These are phyloP conservation scores for Mucor velutinosus DNA, from an alignment of 371 early-diverging fungal species.

Conservation along the genomic window DNA sequence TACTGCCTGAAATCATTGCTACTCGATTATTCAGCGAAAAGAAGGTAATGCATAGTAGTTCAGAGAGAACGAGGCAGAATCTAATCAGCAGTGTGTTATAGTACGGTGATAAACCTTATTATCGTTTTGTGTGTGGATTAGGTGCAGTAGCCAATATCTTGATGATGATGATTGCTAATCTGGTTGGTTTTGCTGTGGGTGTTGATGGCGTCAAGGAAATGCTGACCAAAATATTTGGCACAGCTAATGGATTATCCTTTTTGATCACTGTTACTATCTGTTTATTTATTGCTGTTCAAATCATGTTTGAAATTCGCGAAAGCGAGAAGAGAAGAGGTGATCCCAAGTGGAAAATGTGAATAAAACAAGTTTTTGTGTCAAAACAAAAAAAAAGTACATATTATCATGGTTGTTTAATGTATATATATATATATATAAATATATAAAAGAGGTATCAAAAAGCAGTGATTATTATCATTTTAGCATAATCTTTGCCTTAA, in stretches of 20 bases:
- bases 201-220: slow-evolving; percentile 80
- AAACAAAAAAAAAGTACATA: no score
- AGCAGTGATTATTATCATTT: not conserved
- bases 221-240: slow-evolving; percentile 52
- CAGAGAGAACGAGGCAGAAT: not conserved
- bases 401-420: not conserved
- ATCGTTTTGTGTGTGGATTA: slow-evolving; percentile 78
- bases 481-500: slow-evolving; percentile 56
- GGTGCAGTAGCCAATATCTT: slow-evolving; percentile 87
- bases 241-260: slow-evolving; percentile 48
- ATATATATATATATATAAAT: not conserved
- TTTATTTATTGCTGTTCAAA: slow-evolving; percentile 75
- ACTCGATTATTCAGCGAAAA: slow-evolving; percentile 60
- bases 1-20: slow-evolving; percentile 82
- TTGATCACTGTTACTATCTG: slow-evolving; percentile 52
- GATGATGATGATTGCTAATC: slow-evolving; percentile 92
- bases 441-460: not conserved
- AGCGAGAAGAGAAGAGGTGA: slow-evolving; percentile 64
- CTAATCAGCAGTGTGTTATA: slow-evolving; percentile 13
- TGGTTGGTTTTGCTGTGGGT: slow-evolving; percentile 93
- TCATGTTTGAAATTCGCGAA: slow-evolving; percentile 87
- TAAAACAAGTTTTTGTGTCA: not conserved
- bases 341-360: slow-evolving; percentile 17
- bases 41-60: slow-evolving; percentile 35
- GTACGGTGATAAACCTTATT: slow-evolving; percentile 69